Evolutionary conservation across 805 yeast genomes (phyloP), one percentile per base, ranked within the genome.

Genomic region (Pichia deserticola): DNA sequence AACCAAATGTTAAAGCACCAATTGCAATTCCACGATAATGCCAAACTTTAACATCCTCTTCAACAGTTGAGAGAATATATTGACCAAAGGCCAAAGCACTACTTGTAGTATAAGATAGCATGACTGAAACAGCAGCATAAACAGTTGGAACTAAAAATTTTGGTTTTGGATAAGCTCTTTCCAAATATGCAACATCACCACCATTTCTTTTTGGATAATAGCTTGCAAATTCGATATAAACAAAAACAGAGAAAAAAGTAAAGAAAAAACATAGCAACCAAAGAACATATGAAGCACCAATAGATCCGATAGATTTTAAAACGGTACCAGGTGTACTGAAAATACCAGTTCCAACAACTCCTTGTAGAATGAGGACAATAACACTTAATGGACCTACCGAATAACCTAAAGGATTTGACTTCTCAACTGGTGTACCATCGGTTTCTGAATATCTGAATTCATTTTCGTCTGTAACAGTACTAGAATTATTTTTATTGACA

Each of bases 91-190:
- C 87, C 45, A 85, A 79, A 25, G 90, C 82, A 65, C 86, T 85
- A 64, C 90, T 87, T 10, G 93, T 81, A 27, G 95, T 90, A 88
- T 90, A 87, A 36, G 93, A 93, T 44, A 87, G 70, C 59, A 85
- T 75, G 60, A 87, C 81, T 15, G 82, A 81, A 60, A 85, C 84
- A 3, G 89, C 71, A 0, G 88, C 89, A 54, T 78, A 81, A 70
- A 78, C 72, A 20, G 76, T 78, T 30, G 86, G 81, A 42, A 83
- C 75, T 51, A 87, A 71, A 60, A 82, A 85, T 62, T 71, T 76
- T 40, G 95, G 95, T 57, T 77, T 79, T 45, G 72, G 73, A 68
- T 74, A 87, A 45, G 85, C 77, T 57, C 76, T 82, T 63, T 86
- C 93, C 57, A 87, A 68, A 62, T 87, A 87, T 60, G 84, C 85